Conservation (phyloP, 306 rosid genomes). For the Quercus berberidifolia region DNA sequence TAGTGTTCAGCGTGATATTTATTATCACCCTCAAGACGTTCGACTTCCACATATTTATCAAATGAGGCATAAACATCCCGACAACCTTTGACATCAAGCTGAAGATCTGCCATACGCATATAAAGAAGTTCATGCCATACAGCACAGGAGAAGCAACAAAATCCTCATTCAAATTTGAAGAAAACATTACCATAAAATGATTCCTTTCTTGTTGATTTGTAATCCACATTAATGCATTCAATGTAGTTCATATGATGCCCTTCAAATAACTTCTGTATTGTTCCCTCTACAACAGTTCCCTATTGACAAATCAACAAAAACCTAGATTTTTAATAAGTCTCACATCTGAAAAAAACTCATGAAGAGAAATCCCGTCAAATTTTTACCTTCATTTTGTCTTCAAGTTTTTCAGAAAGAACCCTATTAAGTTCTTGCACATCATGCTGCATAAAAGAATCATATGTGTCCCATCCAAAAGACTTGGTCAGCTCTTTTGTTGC, state of each 20-base stretch:
- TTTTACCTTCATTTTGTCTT: conserved; percentile 86
- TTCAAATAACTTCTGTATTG: conserved; percentile 95
- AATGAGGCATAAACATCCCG: conserved; percentile 95
- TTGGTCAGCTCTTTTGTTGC: conserved; percentile 90
- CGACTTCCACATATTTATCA: conserved; percentile 98
- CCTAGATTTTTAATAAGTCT: neutral
- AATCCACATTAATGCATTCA: conserved; percentile 99
- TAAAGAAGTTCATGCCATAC: conserved; percentile 23
- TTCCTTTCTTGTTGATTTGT: conserved; percentile 96
- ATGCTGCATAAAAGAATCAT: conserved; percentile 94
- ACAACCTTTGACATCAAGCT: conserved; percentile 99
- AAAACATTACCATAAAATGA: conserved; percentile 82
- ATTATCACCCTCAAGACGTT: conserved; percentile 95
- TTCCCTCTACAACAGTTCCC: conserved; percentile 99
- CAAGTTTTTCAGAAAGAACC: conserved; percentile 85
- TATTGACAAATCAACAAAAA: conserved; percentile 24
- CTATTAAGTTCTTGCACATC: conserved; percentile 90
- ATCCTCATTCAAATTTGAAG: neutral
- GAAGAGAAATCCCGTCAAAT: conserved; percentile 11
- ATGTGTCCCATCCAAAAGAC: conserved; percentile 94
- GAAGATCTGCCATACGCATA: conserved; percentile 67
- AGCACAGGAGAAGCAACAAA: conserved; percentile 11
- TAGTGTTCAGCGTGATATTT: conserved; percentile 93
- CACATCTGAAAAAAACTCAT: conserved; percentile 8
- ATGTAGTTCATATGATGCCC: conserved; percentile 99